Evolutionary conservation across 768 basidiomycete species (phyloP).

Genomic region (Trametes gibbosa): DNA sequence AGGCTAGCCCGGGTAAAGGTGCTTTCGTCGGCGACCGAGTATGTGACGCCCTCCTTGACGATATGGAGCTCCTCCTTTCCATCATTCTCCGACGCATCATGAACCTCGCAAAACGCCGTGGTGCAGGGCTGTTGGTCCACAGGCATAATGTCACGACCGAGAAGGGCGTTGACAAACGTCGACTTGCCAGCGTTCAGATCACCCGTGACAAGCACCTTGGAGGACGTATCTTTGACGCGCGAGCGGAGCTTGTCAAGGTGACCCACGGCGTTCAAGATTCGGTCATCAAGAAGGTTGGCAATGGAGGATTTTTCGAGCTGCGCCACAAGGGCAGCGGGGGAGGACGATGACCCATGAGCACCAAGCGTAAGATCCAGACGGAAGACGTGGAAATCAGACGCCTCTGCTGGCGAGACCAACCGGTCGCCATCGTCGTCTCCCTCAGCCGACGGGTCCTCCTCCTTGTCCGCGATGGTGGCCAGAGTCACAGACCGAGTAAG

Average conservation of each 20-base stretch:
- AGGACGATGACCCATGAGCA: constrained; percentile 57
- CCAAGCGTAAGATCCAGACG: constrained; percentile 93
- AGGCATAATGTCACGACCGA: constrained; percentile 90
- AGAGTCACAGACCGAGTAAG: constrained; percentile 60
- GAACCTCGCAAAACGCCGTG: constrained; percentile 95
- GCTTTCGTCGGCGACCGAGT: constrained; percentile 66
- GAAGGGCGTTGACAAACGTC: constrained; percentile 94
- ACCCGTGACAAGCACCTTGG: constrained; percentile 96
- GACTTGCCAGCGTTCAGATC: constrained; percentile 99
- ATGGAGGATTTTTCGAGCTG: constrained; percentile 93
- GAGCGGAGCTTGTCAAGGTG: constrained; percentile 84
- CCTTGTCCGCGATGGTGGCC: constrained; percentile 47
- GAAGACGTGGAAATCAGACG: constrained; percentile 79
- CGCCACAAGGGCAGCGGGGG: constrained; percentile 73
- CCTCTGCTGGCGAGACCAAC: constrained; percentile 40
- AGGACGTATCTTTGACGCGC: constrained; percentile 88
- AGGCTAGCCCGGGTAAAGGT: constrained; percentile 74
- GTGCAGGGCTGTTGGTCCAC: constrained; percentile 98
- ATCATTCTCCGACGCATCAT: constrained; percentile 79
- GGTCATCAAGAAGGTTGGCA: constrained; percentile 85
- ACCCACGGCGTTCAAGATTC: constrained; percentile 66
- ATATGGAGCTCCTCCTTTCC: constrained; percentile 86
- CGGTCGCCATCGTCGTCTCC: constrained; percentile 28
- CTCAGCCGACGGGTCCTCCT: constrained; percentile 36
- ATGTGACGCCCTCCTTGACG: constrained; percentile 62